Evolutionary conservation across 345 rosid genomes (phyloP), one percentile per base, ranked within the genome.

Genomic region (Passiflora organensis): DNA sequence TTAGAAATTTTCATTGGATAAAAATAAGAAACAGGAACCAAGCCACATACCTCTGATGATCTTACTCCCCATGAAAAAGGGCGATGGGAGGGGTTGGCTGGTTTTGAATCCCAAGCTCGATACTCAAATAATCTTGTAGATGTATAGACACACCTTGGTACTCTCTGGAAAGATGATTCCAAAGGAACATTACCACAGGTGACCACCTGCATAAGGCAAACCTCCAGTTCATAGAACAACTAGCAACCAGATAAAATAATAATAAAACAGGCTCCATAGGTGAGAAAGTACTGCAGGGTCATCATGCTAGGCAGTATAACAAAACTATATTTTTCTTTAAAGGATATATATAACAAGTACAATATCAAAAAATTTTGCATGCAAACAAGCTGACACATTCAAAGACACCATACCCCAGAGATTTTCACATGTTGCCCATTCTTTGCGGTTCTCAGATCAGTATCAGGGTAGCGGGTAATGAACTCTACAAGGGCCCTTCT

Each of bases 181-280:
- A 88, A 89, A 21, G 96, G 98, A 28, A 91, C 87, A 42, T 91
- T 91, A 25, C 95, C 98, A 54, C 98, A 91, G 38, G 96, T 91
- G 48, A 91, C 94, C 53, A 93, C 91, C 99, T 93, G 72, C 77
- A 67, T 28, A 28, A n/a, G n/a, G n/a, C n/a, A n/a, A n/a, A n/a
- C n/a, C n/a, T n/a, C n/a, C n/a, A n/a, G n/a, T n/a, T n/a, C n/a
- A n/a, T n/a, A n/a, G n/a, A n/a, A n/a, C n/a, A n/a, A n/a, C n/a
- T n/a, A n/a, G n/a, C n/a, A n/a, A 28, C 34, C 34, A 28, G 34
- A 28, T 28, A 28, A n/a, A n/a, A n/a, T n/a, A n/a, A n/a, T n/a
- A 28, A 28, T 8, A 28, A 3, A 28, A 28, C 34, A n/a, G n/a
- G n/a, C n/a, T n/a, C n/a, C n/a, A n/a, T 8, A 28, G 34, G 34